These are phyloP conservation scores for Dillenia turbinata DNA, from an alignment of 164 flowering plant species.

Conservation along the genomic window DNA sequence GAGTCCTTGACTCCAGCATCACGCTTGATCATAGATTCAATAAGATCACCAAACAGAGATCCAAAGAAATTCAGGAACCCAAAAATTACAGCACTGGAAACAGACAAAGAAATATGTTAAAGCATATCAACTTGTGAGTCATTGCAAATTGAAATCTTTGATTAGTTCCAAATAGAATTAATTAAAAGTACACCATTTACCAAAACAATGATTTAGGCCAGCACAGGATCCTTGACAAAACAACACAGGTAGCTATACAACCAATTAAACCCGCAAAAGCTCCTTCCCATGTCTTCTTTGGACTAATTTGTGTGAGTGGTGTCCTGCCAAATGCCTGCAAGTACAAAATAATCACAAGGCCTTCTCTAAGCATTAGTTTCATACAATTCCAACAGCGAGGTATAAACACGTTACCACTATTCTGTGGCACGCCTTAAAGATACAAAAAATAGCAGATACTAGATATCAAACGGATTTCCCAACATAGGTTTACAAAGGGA, in stretches of 20 bases:
- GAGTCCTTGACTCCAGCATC: slow-evolving; percentile 99
- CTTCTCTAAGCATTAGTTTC: too few species aligned
- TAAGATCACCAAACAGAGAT: slow-evolving; percentile 92
- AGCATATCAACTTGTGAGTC: not conserved
- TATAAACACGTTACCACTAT: too few species aligned
- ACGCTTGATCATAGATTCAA: slow-evolving; percentile 95
- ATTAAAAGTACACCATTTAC: slow-evolving; percentile 27
- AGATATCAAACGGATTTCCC: too few species aligned
- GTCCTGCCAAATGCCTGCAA: slow-evolving; percentile 93
- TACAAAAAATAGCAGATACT: too few species aligned
- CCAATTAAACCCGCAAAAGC: slow-evolving; percentile 82
- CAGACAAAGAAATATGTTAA: slow-evolving; percentile 7
- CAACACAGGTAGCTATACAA: slow-evolving; percentile 61
- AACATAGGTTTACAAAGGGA: too few species aligned
- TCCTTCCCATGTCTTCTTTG: slow-evolving; percentile 98
- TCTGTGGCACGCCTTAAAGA: too few species aligned
- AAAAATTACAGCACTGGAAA: slow-evolving; percentile 67
- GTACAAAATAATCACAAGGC: not conserved
- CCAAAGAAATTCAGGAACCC: slow-evolving; percentile 84
- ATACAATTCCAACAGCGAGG: too few species aligned
- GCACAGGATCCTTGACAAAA: slow-evolving; percentile 57
- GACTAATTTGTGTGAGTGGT: slow-evolving; percentile 84
- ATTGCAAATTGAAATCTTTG: too few species aligned
- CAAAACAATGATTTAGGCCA: slow-evolving; percentile 82
- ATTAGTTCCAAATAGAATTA: not conserved